These are phyloP conservation scores for Xylaria sp. DNA, from an alignment of 2,329 filamentous ascomycete species.

Conservation along the genomic window DNA sequence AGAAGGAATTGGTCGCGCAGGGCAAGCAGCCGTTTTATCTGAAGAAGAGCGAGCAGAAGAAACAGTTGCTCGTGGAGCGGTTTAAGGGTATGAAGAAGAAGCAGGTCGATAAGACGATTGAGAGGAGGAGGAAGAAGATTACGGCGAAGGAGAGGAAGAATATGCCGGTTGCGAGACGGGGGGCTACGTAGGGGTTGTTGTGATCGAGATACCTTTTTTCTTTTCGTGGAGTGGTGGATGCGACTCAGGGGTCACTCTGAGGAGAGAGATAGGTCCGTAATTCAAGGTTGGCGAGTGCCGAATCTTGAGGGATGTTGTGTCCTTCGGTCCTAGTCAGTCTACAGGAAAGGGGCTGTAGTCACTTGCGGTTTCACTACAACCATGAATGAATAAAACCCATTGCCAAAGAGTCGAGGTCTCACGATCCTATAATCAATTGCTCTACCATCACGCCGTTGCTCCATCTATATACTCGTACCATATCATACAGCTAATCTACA, in stretches of 20 bases:
- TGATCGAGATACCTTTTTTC: not conserved
- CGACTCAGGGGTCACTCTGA: not conserved
- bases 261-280: not conserved
- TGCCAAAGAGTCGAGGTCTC: constrained; percentile 5
- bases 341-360: not conserved
- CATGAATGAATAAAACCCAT: constrained; percentile 1
- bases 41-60: constrained; percentile 89
- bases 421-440: not conserved
- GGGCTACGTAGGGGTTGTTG: not conserved
- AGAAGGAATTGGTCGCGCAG: constrained; percentile 78
- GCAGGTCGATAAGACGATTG: constrained; percentile 78
- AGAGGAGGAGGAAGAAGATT: constrained; percentile 85
- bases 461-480: not conserved
- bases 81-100: constrained; percentile 80
- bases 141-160: constrained; percentile 78
- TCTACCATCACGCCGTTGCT: not conserved
- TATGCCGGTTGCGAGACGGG: constrained; percentile 53
- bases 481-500: constrained; percentile 13
- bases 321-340: not conserved
- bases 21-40: constrained; percentile 92
- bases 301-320: not conserved
- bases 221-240: not conserved
- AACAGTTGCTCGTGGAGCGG: constrained; percentile 70
- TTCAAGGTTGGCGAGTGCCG: not conserved
- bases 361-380: not conserved